A percentile compares a stretch with the other conserved stretches of the same genome.
These are phyloP conservation scores for Gastrodia elata DNA, from an alignment of 106 monocot genomes.

Conservation along the genomic window DNA sequence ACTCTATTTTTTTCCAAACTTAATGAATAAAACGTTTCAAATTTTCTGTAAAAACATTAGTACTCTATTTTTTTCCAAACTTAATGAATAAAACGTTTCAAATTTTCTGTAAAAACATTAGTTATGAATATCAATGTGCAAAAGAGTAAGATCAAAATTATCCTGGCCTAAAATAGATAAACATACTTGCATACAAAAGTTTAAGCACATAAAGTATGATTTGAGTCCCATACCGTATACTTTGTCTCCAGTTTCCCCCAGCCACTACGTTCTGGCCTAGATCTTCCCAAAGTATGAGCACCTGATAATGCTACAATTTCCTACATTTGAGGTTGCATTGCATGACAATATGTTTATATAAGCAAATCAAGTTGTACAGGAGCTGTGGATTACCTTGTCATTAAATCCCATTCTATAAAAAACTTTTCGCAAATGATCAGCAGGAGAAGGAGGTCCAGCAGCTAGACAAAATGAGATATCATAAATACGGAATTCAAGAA, in stretches of 20 bases:
- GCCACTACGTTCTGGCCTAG: conserved; percentile 95
- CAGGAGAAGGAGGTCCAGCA: conserved; percentile 91
- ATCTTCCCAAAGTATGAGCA: conserved; percentile 92
- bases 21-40: too few relatives aligned
- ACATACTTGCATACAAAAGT: background rate
- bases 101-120: background rate
- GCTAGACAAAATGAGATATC: conserved; percentile 26
- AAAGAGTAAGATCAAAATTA: background rate
- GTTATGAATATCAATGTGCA: background rate
- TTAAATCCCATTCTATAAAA: conserved; percentile 97
- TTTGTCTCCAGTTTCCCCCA: conserved; percentile 99
- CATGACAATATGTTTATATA: background rate
- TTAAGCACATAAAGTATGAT: background rate
- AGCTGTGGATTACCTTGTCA: conserved; percentile 54
- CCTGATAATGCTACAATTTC: conserved; percentile 97
- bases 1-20: too few relatives aligned
- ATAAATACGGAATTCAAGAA: background rate
- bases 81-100: background rate
- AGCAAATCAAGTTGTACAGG: background rate
- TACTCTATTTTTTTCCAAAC: background rate
- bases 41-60: too few relatives aligned
- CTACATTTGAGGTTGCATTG: conserved; percentile 20
- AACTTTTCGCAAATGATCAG: conserved; percentile 77
- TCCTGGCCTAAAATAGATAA: background rate
- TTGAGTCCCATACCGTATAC: conserved; percentile 63